Evolutionary conservation across 1,284 basidiomycete species (phyloP), one percentile per base, ranked within the genome.

Genomic region (Leucoagaricus sp.): DNA sequence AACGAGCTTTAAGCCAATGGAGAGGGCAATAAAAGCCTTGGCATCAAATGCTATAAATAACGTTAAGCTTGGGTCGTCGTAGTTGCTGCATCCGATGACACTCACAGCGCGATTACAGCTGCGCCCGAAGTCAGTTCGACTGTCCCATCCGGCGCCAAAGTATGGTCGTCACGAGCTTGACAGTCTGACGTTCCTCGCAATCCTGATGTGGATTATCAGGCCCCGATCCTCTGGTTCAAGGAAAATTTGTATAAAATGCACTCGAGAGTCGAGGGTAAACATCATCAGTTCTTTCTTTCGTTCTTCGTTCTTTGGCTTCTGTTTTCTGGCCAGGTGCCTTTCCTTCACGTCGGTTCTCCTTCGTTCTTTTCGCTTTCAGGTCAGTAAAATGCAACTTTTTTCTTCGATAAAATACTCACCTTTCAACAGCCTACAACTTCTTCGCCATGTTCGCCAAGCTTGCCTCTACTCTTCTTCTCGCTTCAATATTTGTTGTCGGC

Each of bases 391-490:
- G 13, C 8, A n/a, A 6, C 13, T 10, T 10, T n/a, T 19, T 8
- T 8, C 19, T 33, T 19, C n/a, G 28, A n/a, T 34, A n/a, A 17
- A 8, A 23, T 9, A 33, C 41, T 52, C 21, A 38, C n/a, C 2
- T 36, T 38, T 4, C 15, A 12, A 3, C 2, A 53, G 42, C 21
- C 28, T 4, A 52, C 4, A 53, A 31, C 33, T 42, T 53, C 28
- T 19, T 34, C 34, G 41, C 28, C 25, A 49, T 55, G 53, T 55
- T 55, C 46, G 36, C 45, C 45, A 55, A 48, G 6, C 53, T 55
- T 25, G 19, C 29, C 12, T 55, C 53, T 17, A 38, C 53, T 23
- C 23, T 54, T 36, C 25, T 56, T 46, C 40, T 56, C 23, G 48
- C 55, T 8, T 49, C 54, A 38, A 19, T 13, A 12, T 19, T 51